Base-by-base conservation (phyloP, 2,329 filamentous ascomycete species). In the Colletotrichum shisoi region DNA sequence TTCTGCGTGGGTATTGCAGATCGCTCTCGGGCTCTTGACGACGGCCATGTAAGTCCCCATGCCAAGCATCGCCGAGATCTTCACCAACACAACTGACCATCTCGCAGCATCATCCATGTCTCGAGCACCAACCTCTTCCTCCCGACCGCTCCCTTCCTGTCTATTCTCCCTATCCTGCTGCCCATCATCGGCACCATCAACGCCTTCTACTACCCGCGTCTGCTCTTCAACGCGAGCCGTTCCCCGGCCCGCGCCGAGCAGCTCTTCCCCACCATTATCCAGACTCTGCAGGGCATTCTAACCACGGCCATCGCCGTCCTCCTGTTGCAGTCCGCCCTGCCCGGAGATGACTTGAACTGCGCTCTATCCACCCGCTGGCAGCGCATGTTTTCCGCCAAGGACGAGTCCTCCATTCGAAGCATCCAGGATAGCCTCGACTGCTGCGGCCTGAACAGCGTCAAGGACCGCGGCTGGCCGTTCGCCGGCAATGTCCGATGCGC, bases 341-440 rank as follows among this genome's bases (percentile, higher is more conserved):
- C 80, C 0, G 78, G 79, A 1, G 48, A 70, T 1, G n/a, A 40
- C 21, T 69, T 78, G 8, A 71, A 79, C n/a, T 91, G 89, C 73
- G 77, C 79, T 1, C 76, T 92, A n/a, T 79, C 85, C 9, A 78
- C 78, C 3, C 75, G 74, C 45, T 92, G 90, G 90, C 77, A 80
- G 70, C 69, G 66, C 3, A 73, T 91, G 64, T 91, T 81, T 71
- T 74, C 70, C 0, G 71, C 72, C 0, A 86, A 88, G 67, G 79
- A 91, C 62, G 80, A 69, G 0, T 69, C 71, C 0, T 75, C 80
- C 2, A 84, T 92, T 63, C 79, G 82, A 48, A 75, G 77, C 2
- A 89, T 93, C 57, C 90, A 93, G 72, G 87, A 92, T 73, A 75
- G 82, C 0, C 83, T 91, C 39, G 74, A 83, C 8, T 93, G 90